These are phyloP conservation scores for Cryptosporidium ubiquitum DNA, from an alignment of 169 alveolate genomes.

Conservation along the genomic window DNA sequence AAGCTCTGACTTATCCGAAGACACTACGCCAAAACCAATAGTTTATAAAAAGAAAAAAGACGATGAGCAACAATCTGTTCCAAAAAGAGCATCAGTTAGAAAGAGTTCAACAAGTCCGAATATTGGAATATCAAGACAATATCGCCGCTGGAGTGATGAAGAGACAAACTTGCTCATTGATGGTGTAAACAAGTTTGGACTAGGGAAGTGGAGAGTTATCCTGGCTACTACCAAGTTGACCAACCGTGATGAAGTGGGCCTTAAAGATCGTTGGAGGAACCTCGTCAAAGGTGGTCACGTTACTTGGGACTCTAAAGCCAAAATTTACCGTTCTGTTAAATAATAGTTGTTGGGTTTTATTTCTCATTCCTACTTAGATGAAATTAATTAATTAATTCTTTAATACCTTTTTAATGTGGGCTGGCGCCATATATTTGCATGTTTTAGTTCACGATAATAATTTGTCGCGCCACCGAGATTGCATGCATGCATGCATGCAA, in stretches of 20 bases:
- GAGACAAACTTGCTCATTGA: constrained; percentile 41
- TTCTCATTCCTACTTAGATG: neutral
- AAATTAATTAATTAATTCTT: neutral
- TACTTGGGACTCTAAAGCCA: constrained; percentile 33
- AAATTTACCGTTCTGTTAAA: constrained; percentile 9
- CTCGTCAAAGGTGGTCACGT: constrained; percentile 69
- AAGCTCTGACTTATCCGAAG: constrained; percentile 22
- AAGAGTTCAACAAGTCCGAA: neutral
- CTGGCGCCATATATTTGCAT: constrained; percentile 7
- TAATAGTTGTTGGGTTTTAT: neutral
- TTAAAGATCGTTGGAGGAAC: constrained; percentile 71
- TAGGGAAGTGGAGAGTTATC: constrained; percentile 69
- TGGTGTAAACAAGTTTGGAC: constrained; percentile 57
- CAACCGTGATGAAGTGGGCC: constrained; percentile 64
- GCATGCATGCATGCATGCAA: constrained; percentile 52
- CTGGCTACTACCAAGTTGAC: constrained; percentile 33
- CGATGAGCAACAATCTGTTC: neutral
- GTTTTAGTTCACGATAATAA: constrained; percentile 11
- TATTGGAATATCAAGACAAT: constrained; percentile 10
- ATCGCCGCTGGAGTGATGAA: constrained; percentile 62
- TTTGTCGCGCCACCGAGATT: constrained; percentile 44
- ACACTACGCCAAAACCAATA: neutral
- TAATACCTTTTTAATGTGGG: neutral
- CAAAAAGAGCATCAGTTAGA: neutral
- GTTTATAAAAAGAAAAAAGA: neutral